Evolutionary conservation across 2,329 filamentous ascomycete genomes (phyloP), one percentile per base, ranked within the genome.

Genomic region (Cladophialophora yegresii): DNA sequence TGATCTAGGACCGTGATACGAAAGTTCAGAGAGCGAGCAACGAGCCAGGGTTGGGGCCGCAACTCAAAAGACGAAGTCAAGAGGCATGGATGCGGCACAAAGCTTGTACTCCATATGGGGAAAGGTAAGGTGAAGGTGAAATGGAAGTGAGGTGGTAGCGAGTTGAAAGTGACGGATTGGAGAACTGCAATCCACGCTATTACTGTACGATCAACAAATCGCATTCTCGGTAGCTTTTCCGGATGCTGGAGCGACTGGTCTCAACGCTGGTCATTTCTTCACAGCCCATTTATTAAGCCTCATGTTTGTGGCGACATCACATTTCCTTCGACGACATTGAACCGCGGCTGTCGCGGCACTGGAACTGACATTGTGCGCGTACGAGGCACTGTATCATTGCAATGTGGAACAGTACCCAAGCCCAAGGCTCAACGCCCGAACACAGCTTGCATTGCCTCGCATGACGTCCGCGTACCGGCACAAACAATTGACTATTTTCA

Each of bases 1-100:
- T 45, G 33, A 33, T 49, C 57, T 36, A 23, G 57, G 43, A 53
- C 36, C 47, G 57, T 59, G 57, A 59, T 51, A 59, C 57, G 57
- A 59, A 33, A 51, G 55, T 33, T 59, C 43, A 59, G 28, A 59
- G 45, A 28, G 40, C 56, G 13, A 58, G 28, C 40, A 7, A 58
- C 28, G n/a, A 36, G 33, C 36, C n/a, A 47, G 36, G 54, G 9
- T 22, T 51, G 47, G 47, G 13, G 47, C 47, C 26, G 36, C 36
- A 43, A 7, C 13, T 43, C 36, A 1, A 43, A 43, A 20, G 36
- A 43, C 13, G 7, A 50, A 12, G 47, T 50, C 22, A 54, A 54
- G 51, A 54, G 28, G 16, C 22, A 33, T 33, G 51, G n/a, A 16
- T 20, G 26, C 23, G 28, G 28, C 16, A 54, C 16, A 4, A 54